Evolutionary conservation across 169 alveolate genomes (phyloP).

Genomic region (Plasmodium gallinaceum): DNA sequence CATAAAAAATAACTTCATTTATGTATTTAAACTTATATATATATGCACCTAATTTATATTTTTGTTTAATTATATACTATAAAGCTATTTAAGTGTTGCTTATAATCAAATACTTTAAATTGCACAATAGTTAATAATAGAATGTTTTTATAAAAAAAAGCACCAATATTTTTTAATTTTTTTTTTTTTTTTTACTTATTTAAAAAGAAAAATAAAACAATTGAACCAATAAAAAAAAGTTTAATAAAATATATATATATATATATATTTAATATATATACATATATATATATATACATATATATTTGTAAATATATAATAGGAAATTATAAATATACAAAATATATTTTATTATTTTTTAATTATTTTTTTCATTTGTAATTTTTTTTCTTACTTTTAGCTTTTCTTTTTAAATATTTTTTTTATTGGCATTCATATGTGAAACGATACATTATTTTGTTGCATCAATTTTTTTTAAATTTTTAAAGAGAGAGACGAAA

Average conservation of each 20-base stretch:
- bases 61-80: not conserved
- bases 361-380: not conserved
- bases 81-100: not conserved
- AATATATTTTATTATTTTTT: not conserved
- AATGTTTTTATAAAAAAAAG: not conserved
- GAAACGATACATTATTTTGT: not conserved
- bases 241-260: not conserved
- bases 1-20: not conserved
- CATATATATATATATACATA: not conserved
- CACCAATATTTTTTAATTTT: slow-evolving; percentile 8
- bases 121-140: slow-evolving; percentile 2
- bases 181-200: not conserved
- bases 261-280: not conserved
- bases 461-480: not conserved
- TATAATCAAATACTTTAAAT: not conserved
- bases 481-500: not conserved
- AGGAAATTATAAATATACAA: not conserved
- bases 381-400: not conserved
- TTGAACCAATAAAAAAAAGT: too few relatives aligned
- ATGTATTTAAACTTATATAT: slow-evolving; percentile 9
- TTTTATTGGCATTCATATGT: not conserved
- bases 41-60: slow-evolving; percentile 1
- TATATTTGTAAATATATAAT: slow-evolving; percentile 15
- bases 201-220: too few relatives aligned
- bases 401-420: not conserved